phyloP scores from a whole-genome alignment of 495 filamentous ascomycete species.

The Staphylotrichum tortipilum region DNA sequence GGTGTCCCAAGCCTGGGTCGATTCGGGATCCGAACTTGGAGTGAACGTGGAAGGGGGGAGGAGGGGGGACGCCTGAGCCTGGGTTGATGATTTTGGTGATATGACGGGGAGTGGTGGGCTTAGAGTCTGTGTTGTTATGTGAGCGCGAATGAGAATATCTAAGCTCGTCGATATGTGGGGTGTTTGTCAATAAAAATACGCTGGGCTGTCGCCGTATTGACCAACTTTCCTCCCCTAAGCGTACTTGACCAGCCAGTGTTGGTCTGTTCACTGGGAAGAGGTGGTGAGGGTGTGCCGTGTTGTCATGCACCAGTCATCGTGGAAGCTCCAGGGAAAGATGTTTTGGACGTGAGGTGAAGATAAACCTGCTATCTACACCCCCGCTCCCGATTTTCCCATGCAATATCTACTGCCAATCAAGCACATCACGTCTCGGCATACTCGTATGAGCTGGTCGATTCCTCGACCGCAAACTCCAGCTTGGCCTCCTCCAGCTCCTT shows the following conservation, averaged over 20 bases:
- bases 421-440: slow-evolving; percentile 51
- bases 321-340: too few relatives aligned
- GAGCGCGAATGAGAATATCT: too few relatives aligned
- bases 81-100: too few relatives aligned
- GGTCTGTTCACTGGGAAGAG: background rate
- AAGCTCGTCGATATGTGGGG: too few relatives aligned
- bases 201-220: too few relatives aligned
- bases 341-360: too few relatives aligned
- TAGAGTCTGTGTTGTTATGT: too few relatives aligned
- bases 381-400: background rate
- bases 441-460: slow-evolving; percentile 47
- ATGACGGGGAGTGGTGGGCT: background rate
- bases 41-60: slow-evolving; percentile 8
- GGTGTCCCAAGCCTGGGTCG: slow-evolving; percentile 39
- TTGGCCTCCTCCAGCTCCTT: slow-evolving; percentile 77
- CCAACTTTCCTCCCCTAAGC: too few relatives aligned
- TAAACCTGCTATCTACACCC: too few relatives aligned
- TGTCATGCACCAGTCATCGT: too few relatives aligned
- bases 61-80: too few relatives aligned
- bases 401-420: background rate
- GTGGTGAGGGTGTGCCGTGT: background rate
- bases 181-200: slow-evolving; percentile 1
- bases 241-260: too few relatives aligned
- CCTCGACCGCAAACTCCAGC: slow-evolving; percentile 76
- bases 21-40: slow-evolving; percentile 45